Evolutionary conservation across 495 filamentous ascomycete species (phyloP).

Genomic region (Baudoinia panamericana): DNA sequence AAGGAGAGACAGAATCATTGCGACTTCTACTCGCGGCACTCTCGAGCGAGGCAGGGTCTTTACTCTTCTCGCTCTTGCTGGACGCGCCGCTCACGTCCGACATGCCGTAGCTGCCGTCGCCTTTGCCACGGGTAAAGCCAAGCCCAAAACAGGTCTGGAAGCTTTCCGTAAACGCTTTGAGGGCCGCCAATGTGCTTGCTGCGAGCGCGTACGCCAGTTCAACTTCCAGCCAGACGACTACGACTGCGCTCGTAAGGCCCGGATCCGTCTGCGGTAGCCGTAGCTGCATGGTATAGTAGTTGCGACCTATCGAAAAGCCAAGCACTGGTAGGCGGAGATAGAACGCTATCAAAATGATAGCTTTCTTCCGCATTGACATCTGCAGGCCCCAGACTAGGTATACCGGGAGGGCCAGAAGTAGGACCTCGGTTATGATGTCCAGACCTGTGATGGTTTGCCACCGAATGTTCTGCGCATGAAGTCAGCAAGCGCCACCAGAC

Average conservation of each 20-base stretch:
- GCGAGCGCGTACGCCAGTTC: conserved; percentile 18
- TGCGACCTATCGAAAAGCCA: conserved; percentile 12
- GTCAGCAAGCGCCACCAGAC: neutral
- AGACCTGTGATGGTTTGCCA: conserved; percentile 19
- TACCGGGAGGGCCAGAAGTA: conserved; percentile 16
- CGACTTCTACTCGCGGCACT: neutral
- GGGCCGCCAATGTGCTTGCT: conserved; percentile 16
- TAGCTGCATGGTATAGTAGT: conserved; percentile 4
- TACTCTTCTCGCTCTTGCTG: conserved; percentile 4
- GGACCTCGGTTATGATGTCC: conserved; percentile 17
- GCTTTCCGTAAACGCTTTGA: conserved; percentile 21
- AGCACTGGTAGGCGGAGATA: conserved; percentile 15
- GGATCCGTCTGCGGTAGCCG: conserved; percentile 6
- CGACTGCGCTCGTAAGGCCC: conserved; percentile 6
- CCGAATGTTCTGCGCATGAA: conserved; percentile 4
- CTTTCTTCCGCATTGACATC: conserved; percentile 17
- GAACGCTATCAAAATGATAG: conserved; percentile 19
- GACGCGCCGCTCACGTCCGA: conserved; percentile 2
- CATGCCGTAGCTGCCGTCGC: conserved; percentile 5
- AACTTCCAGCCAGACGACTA: conserved; percentile 18
- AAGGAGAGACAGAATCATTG: neutral
- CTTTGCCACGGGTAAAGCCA: conserved; percentile 5
- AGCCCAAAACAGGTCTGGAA: conserved; percentile 22
- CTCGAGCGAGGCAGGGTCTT: neutral
- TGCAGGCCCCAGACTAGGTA: conserved; percentile 21